phyloP scores from a whole-genome alignment of 371 early-diverging fungal genomes.

The Mortierella sp. region DNA sequence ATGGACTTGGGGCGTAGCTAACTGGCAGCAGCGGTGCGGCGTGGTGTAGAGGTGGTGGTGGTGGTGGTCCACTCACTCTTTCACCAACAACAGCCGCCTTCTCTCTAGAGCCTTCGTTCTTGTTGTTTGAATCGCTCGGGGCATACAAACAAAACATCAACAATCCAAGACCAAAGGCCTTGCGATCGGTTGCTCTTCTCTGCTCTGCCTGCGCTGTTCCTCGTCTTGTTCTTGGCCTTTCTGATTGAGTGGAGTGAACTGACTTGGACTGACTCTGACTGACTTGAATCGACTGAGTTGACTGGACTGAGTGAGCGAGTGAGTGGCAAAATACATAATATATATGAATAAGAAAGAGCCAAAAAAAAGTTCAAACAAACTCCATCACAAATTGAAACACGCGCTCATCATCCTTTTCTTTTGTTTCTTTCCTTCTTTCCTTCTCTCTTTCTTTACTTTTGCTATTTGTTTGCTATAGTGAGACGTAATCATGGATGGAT shows the following conservation, averaged over 20 bases:
- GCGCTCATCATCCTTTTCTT: not conserved
- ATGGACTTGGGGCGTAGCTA: not conserved
- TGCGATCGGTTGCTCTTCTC: not conserved
- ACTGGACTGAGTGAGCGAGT: not conserved
- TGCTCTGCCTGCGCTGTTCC: not conserved
- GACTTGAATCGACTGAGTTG: not conserved
- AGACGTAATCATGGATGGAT: not conserved
- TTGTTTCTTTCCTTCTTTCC: not conserved
- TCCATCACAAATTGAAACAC: not conserved
- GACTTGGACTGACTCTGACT: not conserved
- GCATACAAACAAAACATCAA: not conserved
- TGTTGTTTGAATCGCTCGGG: not conserved
- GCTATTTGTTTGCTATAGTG: not conserved
- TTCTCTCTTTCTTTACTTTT: no score
- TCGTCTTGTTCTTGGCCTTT: not conserved
- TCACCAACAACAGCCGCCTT: not conserved
- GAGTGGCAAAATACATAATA: not conserved
- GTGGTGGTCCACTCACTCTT: not conserved
- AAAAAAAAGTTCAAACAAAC: no score
- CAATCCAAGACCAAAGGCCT: constrained; percentile 1
- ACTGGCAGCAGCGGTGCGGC: not conserved
- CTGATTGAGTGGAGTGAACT: not conserved
- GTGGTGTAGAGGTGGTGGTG: not conserved
- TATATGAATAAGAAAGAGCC: not conserved
- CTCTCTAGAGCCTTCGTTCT: not conserved